These are phyloP conservation scores for Leptographium flavum DNA, from an alignment of 2,329 filamentous ascomycete species.

Conservation along the genomic window DNA sequence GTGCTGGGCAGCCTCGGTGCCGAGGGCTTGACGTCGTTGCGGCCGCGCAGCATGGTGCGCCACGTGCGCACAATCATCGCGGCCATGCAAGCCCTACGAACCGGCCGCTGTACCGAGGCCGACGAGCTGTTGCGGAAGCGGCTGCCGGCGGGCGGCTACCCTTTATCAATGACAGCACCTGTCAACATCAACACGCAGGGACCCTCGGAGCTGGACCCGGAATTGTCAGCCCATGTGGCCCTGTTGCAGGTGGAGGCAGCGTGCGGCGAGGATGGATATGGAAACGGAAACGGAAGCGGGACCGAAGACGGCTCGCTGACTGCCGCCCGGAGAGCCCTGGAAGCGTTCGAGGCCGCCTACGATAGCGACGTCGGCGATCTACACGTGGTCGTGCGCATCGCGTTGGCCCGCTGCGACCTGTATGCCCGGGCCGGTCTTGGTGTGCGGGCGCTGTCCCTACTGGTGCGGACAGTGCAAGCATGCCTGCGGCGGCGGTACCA, in stretches of 20 bases:
- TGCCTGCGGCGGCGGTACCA: conserved; percentile 57
- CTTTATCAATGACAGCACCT: background rate
- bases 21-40: conserved; percentile 7
- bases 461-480: conserved; percentile 59
- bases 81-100: conserved; percentile 7
- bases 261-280: conserved; percentile 22
- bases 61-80: conserved; percentile 7
- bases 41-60: conserved; percentile 3
- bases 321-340: conserved; percentile 26
- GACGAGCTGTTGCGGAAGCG: conserved; percentile 9
- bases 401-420: conserved; percentile 59
- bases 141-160: conserved; percentile 7
- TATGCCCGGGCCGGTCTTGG: conserved; percentile 54
- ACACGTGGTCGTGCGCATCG: conserved; percentile 44
- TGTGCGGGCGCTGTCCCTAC: conserved; percentile 62
- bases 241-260: conserved; percentile 38
- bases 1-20: conserved; percentile 31
- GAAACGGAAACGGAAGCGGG: no score
- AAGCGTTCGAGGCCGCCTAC: conserved; percentile 9
- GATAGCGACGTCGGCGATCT: conserved; percentile 26
- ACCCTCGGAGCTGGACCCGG: conserved; percentile 33
- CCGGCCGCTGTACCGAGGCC: conserved; percentile 6
- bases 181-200: conserved; percentile 2
- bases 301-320: conserved; percentile 4
- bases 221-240: conserved; percentile 36